phyloP scores from a whole-genome alignment of 192 early-diverging fungal genomes.

The Spizellomyces punctatus region DNA sequence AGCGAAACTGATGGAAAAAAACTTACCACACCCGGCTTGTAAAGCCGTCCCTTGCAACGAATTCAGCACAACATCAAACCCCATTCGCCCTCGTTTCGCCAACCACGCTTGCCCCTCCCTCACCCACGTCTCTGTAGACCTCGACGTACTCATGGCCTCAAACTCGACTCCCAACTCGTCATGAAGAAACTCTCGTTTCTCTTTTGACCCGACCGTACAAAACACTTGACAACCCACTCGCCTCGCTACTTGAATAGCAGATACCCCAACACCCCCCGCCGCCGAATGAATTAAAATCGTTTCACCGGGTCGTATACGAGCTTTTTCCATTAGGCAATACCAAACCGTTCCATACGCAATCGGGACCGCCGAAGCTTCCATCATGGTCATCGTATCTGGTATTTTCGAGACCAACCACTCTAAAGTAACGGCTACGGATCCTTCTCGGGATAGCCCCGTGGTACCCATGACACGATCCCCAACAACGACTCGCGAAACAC shows the following conservation, averaged over 20 bases:
- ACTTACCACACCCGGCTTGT: too few species aligned
- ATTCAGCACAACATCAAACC: too few species aligned
- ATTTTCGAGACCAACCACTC: background rate
- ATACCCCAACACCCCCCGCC: background rate
- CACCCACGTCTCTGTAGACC: too few species aligned
- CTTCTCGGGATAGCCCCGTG: background rate
- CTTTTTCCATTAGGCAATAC: background rate
- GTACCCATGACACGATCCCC: background rate
- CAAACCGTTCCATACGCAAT: background rate
- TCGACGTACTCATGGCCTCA: too few species aligned
- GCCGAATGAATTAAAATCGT: slow-evolving; percentile 1
- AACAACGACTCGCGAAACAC: background rate
- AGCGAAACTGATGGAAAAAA: too few species aligned
- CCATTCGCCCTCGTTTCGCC: too few species aligned
- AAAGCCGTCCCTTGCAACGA: too few species aligned
- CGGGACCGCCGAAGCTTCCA: background rate
- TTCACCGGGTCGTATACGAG: background rate
- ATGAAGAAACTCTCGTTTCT: too few species aligned
- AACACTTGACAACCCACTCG: slow-evolving; percentile 7
- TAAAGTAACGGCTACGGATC: background rate
- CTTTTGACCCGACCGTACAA: too few species aligned
- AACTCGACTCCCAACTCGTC: too few species aligned
- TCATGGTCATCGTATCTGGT: background rate
- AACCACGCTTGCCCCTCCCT: too few species aligned
- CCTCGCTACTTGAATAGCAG: slow-evolving; percentile 6